Percentiles rank a stretch among this genome's conserved stretches.
These are phyloP conservation scores for Thuidium tamariscinum DNA, from an alignment of 225 moss, liverwort and hornwort genomes.

Conservation along the genomic window DNA sequence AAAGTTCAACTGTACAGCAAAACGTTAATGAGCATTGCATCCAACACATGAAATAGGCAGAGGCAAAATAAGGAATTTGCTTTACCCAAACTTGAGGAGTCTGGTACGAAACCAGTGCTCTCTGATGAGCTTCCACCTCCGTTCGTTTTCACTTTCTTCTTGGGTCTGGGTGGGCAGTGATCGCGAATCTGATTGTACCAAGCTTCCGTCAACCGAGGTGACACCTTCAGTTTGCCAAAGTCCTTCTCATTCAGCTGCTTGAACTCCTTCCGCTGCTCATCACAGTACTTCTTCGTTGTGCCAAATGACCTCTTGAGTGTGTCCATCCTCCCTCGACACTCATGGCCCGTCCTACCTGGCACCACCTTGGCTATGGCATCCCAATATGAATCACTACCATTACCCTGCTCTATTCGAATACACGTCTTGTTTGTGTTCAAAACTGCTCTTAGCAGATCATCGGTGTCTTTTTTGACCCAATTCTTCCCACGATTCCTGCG, in stretches of 20 bases:
- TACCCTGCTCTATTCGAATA: neutral
- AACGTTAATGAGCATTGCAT: neutral
- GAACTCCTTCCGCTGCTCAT: neutral
- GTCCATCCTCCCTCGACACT: slow-evolving; percentile 1
- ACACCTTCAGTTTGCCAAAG: neutral
- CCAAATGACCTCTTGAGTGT: neutral
- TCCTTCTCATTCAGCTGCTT: neutral
- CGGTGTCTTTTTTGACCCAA: neutral
- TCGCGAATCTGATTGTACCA: neutral
- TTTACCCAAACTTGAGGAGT: neutral
- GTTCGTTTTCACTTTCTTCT: neutral
- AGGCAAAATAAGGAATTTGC: neutral
- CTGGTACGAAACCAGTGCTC: neutral
- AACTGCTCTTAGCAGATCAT: neutral
- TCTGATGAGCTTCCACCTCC: neutral
- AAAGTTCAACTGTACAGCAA: neutral
- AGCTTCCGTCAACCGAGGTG: neutral
- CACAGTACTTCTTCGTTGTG: neutral
- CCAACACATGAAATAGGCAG: neutral
- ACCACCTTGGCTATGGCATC: neutral
- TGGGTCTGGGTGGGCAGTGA: neutral
- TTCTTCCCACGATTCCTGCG: neutral
- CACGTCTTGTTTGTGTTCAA: neutral
- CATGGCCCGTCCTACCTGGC: neutral
- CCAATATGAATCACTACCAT: neutral